Evolutionary conservation across 371 early-diverging fungal genomes (phyloP).

Genomic region (Globomyces sp.): DNA sequence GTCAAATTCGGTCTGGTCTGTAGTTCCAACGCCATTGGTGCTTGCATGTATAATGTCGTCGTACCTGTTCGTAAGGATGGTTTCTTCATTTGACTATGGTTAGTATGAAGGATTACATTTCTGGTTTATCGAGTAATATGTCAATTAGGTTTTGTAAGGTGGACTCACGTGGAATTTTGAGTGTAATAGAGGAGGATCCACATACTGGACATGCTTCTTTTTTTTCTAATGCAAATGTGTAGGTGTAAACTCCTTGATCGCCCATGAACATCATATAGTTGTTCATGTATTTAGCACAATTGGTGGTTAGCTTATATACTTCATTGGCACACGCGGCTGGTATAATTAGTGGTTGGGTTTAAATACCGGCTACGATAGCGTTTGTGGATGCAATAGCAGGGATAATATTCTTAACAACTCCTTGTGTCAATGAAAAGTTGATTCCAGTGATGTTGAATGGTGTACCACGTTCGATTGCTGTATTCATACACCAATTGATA

Average conservation of each 20-base stretch:
- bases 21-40: constrained; percentile 67
- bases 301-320: constrained; percentile 87
- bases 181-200: constrained; percentile 46
- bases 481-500: constrained; percentile 81
- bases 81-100: constrained; percentile 68
- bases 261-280: constrained; percentile 97
- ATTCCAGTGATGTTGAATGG: constrained; percentile 86
- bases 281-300: constrained; percentile 68
- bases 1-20: constrained; percentile 70
- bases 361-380: constrained; percentile 70
- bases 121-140: constrained; percentile 66
- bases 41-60: constrained; percentile 76
- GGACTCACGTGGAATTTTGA: constrained; percentile 1
- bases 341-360: constrained; percentile 41
- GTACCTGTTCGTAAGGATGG: constrained; percentile 66
- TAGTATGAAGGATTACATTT: constrained; percentile 47
- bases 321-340: constrained; percentile 91
- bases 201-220: constrained; percentile 92
- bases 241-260: constrained; percentile 84
- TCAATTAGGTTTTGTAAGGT: constrained; percentile 68
- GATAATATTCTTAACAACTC: constrained; percentile 96
- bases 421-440: constrained; percentile 89
- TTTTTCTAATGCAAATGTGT: constrained; percentile 81
- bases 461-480: constrained; percentile 70
- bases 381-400: constrained; percentile 99